A percentile compares a stretch with the other conserved stretches of the same genome.
phyloP scores from a whole-genome alignment of 2,329 filamentous ascomycete species.

The Exophiala sideris region DNA sequence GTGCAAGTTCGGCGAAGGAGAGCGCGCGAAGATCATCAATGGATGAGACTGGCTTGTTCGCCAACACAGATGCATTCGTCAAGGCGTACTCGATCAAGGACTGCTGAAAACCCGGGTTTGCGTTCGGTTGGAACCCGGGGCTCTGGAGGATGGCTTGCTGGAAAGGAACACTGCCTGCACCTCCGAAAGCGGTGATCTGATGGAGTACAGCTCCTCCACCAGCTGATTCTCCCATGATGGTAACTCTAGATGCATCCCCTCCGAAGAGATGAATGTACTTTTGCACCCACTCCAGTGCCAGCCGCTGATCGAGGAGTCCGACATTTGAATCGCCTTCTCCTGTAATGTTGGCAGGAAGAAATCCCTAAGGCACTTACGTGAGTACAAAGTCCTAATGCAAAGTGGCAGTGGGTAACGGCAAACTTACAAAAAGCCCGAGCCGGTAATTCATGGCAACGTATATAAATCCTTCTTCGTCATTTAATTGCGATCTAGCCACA shows the following conservation, averaged over 20 bases:
- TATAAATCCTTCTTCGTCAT: constrained; percentile 35
- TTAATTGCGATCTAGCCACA: constrained; percentile 40
- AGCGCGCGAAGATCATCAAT: constrained; percentile 36
- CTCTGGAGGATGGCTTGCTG: constrained; percentile 31
- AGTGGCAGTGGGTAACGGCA: constrained; percentile 36
- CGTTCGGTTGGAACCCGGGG: constrained; percentile 24
- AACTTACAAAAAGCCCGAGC: constrained; percentile 49
- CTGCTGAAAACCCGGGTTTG: constrained; percentile 34
- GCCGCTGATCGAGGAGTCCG: constrained; percentile 40
- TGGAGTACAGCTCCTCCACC: constrained; percentile 33
- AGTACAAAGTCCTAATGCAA: constrained; percentile 3
- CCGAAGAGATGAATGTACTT: constrained; percentile 37
- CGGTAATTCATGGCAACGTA: constrained; percentile 37
- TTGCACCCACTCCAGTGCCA: constrained; percentile 38
- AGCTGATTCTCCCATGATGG: constrained; percentile 38
- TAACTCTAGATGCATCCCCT: constrained; percentile 35
- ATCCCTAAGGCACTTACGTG: background rate
- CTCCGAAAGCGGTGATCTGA: constrained; percentile 26
- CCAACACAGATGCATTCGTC: constrained; percentile 5
- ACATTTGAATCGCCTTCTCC: constrained; percentile 45
- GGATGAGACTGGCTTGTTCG: constrained; percentile 21
- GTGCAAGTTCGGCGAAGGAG: constrained; percentile 12
- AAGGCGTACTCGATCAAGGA: constrained; percentile 5
- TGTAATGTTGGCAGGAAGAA: constrained; percentile 2
- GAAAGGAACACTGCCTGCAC: constrained; percentile 26